Percentiles rank a stretch among this genome's conserved stretches.
phyloP scores from a whole-genome alignment of 2,329 filamentous ascomycete species.

The Domatiomyces globalis region DNA sequence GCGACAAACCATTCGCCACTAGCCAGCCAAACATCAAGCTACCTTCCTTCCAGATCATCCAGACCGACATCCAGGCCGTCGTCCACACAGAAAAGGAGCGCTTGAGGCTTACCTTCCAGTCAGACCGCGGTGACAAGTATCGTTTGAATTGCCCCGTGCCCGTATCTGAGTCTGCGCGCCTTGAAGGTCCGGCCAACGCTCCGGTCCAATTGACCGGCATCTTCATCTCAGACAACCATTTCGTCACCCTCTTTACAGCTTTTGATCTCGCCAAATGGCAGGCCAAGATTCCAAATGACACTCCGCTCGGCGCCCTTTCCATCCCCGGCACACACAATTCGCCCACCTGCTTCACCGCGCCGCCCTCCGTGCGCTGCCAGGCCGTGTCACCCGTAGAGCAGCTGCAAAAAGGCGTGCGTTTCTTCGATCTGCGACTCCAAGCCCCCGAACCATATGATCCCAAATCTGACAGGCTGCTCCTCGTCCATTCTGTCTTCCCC shows the following conservation, averaged over 20 bases:
- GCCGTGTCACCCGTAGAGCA: slow-evolving; percentile 63
- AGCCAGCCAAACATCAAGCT: slow-evolving; percentile 51
- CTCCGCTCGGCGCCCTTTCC: slow-evolving; percentile 63
- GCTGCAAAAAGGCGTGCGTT: slow-evolving; percentile 78
- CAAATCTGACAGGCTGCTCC: slow-evolving; percentile 52
- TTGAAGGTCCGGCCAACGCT: slow-evolving; percentile 43
- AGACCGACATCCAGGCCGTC: slow-evolving; percentile 47
- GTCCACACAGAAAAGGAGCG: slow-evolving; percentile 48
- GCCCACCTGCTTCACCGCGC: slow-evolving; percentile 66
- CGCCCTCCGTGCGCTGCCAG: slow-evolving; percentile 90
- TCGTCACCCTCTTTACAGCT: slow-evolving; percentile 54
- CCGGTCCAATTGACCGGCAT: slow-evolving; percentile 50
- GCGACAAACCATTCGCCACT: slow-evolving; percentile 46
- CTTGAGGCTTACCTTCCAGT: slow-evolving; percentile 60
- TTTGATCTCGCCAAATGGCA: slow-evolving; percentile 66
- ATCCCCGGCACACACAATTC: slow-evolving; percentile 96
- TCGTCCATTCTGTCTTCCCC: slow-evolving; percentile 85
- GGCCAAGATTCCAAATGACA: slow-evolving; percentile 55
- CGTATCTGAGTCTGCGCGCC: slow-evolving; percentile 41
- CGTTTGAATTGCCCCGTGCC: slow-evolving; percentile 58
- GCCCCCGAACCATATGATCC: slow-evolving; percentile 43
- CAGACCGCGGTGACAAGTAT: slow-evolving; percentile 47
- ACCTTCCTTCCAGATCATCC: slow-evolving; percentile 52
- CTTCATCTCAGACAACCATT: slow-evolving; percentile 43
- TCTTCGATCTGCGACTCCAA: slow-evolving; percentile 81